Evolutionary conservation across 2,329 filamentous ascomycete genomes (phyloP).

Genomic region (Tricladium varicosporioides): DNA sequence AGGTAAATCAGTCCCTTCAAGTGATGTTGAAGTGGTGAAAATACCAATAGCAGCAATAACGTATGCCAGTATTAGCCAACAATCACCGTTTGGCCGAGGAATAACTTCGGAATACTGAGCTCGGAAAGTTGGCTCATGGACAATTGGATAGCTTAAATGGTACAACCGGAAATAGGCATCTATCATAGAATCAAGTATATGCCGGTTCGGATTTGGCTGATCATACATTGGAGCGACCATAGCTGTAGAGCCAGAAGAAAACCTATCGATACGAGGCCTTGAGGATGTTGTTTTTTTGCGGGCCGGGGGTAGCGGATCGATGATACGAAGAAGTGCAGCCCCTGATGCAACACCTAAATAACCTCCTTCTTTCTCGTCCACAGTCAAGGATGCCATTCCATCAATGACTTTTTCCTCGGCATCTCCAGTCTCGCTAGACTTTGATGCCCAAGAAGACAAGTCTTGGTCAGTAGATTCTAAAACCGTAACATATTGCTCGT

Average conservation of each 20-base stretch:
- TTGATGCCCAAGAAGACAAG: constrained; percentile 8
- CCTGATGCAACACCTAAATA: constrained; percentile 21
- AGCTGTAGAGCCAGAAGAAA: not conserved
- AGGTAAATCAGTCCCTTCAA: constrained; percentile 11
- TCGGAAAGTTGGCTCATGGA: constrained; percentile 44
- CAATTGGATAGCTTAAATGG: constrained; percentile 44
- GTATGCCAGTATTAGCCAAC: constrained; percentile 17
- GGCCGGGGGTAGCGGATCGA: constrained; percentile 4
- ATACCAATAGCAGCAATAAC: constrained; percentile 18
- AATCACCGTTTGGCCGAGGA: constrained; percentile 11
- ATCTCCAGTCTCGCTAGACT: constrained; percentile 6
- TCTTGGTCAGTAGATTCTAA: constrained; percentile 4
- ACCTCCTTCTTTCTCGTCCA: constrained; percentile 16
- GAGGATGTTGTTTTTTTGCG: constrained; percentile 1
- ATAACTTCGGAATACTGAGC: constrained; percentile 28
- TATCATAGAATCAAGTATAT: constrained; percentile 15
- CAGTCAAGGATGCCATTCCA: constrained; percentile 22
- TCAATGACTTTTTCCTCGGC: constrained; percentile 14
- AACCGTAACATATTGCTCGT: constrained; percentile 9
- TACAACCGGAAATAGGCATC: constrained; percentile 44
- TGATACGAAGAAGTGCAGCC: constrained; percentile 15
- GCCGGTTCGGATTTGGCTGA: constrained; percentile 8
- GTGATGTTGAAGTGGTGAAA: constrained; percentile 7
- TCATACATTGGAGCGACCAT: not conserved
- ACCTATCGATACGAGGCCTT: not conserved